A percentile compares a stretch with the other conserved stretches of the same genome.
Conservation (phyloP, 2,329 filamentous ascomycete genomes). For the Xylaria sp. region DNA sequence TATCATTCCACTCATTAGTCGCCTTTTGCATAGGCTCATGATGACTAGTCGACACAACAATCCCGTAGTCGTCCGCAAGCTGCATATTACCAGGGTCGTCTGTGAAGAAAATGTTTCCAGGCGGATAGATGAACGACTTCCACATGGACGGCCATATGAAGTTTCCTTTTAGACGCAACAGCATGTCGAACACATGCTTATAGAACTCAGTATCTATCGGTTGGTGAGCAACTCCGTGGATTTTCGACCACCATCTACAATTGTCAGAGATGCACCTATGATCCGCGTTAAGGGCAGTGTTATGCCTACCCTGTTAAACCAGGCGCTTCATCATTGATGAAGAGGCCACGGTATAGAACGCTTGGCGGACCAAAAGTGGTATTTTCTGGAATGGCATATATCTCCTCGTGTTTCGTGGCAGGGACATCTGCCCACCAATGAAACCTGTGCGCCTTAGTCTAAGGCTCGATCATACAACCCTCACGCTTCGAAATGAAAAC, state of each 20-base stretch:
- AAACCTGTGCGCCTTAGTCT: conserved; percentile 53
- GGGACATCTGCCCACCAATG: conserved; percentile 71
- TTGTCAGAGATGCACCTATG: conserved; percentile 56
- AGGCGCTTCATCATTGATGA: conserved; percentile 72
- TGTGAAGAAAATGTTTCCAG: conserved; percentile 68
- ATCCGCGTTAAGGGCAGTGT: conserved; percentile 43
- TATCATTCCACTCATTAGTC: conserved; percentile 60
- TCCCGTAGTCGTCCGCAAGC: conserved; percentile 70
- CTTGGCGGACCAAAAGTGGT: conserved; percentile 64
- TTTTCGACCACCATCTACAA: conserved; percentile 64
- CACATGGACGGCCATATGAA: conserved; percentile 77
- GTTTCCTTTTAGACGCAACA: conserved; percentile 70
- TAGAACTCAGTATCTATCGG: conserved; percentile 67
- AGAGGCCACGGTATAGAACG: conserved; percentile 70
- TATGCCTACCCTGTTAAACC: conserved; percentile 55
- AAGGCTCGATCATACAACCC: not conserved
- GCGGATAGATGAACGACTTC: conserved; percentile 59
- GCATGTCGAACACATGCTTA: conserved; percentile 69
- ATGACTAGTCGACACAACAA: conserved; percentile 73
- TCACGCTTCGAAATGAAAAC: conserved; percentile 9
- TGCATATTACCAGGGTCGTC: conserved; percentile 69
- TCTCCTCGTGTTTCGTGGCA: conserved; percentile 57
- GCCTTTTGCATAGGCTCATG: conserved; percentile 73
- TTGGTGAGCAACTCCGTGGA: conserved; percentile 60
- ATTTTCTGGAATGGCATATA: conserved; percentile 61